Conservation (phyloP, 1,284 basidiomycete species). For the Tilletia caries region DNA sequence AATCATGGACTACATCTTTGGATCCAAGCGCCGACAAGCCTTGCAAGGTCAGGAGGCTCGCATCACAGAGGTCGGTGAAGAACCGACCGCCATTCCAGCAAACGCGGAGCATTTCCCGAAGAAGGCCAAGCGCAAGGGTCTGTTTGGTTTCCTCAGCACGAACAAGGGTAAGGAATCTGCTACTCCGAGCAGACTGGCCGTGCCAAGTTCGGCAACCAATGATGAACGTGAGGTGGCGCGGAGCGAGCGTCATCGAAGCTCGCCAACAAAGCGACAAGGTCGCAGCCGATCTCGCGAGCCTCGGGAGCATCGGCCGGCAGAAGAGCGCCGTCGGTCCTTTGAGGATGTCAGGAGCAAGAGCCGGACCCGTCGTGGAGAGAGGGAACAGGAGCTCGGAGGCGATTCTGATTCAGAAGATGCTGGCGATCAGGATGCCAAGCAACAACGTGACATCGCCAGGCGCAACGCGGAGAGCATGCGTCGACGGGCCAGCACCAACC, state of each 20-base stretch:
- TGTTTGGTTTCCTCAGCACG: background rate
- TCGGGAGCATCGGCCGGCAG: background rate
- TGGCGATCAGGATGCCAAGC: background rate
- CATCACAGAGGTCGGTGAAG: background rate
- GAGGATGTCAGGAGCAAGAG: background rate
- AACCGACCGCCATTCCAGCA: background rate
- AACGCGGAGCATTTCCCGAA: background rate
- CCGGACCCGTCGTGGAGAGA: background rate
- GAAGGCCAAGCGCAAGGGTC: background rate
- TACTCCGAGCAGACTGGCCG: background rate
- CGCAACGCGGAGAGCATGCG: conserved; percentile 55
- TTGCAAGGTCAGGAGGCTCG: conserved; percentile 26
- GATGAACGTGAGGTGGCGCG: background rate
- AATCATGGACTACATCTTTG: conserved; percentile 83
- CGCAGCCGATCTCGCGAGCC: background rate
- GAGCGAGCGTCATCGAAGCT: background rate
- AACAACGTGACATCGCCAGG: conserved; percentile 6
- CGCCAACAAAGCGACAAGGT: background rate
- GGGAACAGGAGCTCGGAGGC: background rate
- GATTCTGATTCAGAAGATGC: background rate
- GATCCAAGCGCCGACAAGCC: conserved; percentile 44
- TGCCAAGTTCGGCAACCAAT: background rate
- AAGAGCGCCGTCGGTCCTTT: background rate
- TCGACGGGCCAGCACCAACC: conserved; percentile 56
- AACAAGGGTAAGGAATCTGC: background rate